Evolutionary conservation across 1,284 basidiomycete genomes (phyloP).

Genomic region (Hypsizygus ulmarius): DNA sequence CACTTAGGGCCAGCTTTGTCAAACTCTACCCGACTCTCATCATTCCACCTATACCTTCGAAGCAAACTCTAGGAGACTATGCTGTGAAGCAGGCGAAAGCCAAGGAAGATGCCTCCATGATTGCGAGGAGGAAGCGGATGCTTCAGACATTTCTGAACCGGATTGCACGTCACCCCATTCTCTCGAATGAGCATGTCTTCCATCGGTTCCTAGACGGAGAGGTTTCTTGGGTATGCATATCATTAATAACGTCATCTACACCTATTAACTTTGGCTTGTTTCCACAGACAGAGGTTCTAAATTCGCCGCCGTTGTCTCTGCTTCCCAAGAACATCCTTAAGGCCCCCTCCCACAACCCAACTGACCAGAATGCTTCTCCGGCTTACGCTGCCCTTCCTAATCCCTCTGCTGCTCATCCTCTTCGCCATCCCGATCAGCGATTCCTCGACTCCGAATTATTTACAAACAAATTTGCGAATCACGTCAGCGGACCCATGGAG

Average conservation of each 20-base stretch:
- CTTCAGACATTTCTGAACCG: constrained; percentile 94
- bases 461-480: constrained; percentile 93
- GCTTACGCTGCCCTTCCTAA: constrained; percentile 86
- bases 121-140: constrained; percentile 90
- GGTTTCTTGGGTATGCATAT: constrained; percentile 80
- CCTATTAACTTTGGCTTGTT: constrained; percentile 10
- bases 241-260: constrained; percentile 3
- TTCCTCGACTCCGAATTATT: constrained; percentile 97
- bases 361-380: constrained; percentile 69
- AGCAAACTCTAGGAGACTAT: constrained; percentile 95
- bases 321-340: constrained; percentile 95
- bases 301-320: constrained; percentile 86
- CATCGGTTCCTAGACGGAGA: constrained; percentile 95
- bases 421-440: constrained; percentile 87
- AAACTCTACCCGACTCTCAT: constrained; percentile 95
- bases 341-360: constrained; percentile 93
- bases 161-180: constrained; percentile 84
- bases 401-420: constrained; percentile 82
- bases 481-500: constrained; percentile 91
- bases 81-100: constrained; percentile 97
- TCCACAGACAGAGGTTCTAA: constrained; percentile 79
- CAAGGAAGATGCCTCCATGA: constrained; percentile 93
- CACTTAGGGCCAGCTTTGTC: constrained; percentile 79
- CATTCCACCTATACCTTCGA: constrained; percentile 96
- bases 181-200: constrained; percentile 93